Evolutionary conservation across 345 rosid species (phyloP).

Genomic region (Noccaea bulbosa): DNA sequence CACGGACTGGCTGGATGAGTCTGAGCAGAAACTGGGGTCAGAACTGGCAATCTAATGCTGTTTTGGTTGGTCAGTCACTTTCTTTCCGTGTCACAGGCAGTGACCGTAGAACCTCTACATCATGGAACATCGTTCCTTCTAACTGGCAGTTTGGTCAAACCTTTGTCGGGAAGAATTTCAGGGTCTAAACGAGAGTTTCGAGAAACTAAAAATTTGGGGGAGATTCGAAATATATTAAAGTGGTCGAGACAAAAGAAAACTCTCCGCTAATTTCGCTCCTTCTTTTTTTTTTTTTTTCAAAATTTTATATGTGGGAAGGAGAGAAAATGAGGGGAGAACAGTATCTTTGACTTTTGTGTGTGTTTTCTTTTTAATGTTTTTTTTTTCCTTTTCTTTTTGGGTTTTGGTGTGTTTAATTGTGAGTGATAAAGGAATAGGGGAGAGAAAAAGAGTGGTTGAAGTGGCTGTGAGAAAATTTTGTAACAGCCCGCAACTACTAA

Average conservation of each 20-base stretch:
- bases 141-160: slow-evolving; percentile 85
- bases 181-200: slow-evolving; percentile 49
- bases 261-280: slow-evolving; percentile 46
- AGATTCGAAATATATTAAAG: slow-evolving; percentile 28
- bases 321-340: slow-evolving; percentile 26
- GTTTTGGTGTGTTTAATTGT: slow-evolving; percentile 35
- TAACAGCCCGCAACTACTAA: slow-evolving; percentile 48
- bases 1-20: slow-evolving; percentile 58
- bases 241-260: slow-evolving; percentile 37
- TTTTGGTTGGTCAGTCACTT: slow-evolving; percentile 71
- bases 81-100: slow-evolving; percentile 81
- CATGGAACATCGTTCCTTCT: slow-evolving; percentile 75
- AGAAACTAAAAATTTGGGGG: slow-evolving; percentile 32
- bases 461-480: slow-evolving; percentile 45
- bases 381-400: not conserved
- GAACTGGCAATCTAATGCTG: slow-evolving; percentile 65
- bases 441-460: slow-evolving; percentile 37
- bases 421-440: slow-evolving; percentile 21
- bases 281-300: not conserved
- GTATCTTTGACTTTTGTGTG: slow-evolving; percentile 46
- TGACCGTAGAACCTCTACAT: slow-evolving; percentile 74
- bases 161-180: slow-evolving; percentile 79
- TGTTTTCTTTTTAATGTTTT: slow-evolving; percentile 17
- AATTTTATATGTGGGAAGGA: slow-evolving; percentile 28
- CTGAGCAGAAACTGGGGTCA: slow-evolving; percentile 76